These are phyloP conservation scores for Gracilaria vermiculophylla DNA, from an alignment of 23 red algal genomes.

Conservation along the genomic window DNA sequence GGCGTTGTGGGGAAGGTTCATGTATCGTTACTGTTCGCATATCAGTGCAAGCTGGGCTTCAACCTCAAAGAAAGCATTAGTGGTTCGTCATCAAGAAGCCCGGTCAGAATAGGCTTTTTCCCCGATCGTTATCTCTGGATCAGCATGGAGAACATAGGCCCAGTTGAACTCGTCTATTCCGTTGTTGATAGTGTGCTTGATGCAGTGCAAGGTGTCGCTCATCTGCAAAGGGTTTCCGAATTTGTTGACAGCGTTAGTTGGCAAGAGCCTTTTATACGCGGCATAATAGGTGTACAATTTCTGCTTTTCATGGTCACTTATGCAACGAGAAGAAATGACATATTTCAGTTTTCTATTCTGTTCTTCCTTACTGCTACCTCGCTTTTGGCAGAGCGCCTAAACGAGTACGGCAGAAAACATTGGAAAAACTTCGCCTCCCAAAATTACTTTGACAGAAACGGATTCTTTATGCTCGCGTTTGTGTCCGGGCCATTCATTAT, in stretches of 20 bases:
- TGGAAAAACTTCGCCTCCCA: conserved; percentile 55
- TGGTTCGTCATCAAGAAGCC: no score
- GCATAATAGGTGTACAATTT: conserved; percentile 7
- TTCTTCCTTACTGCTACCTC: conserved; percentile 23
- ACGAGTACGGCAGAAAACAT: conserved; percentile 8
- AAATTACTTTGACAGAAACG: conserved; percentile 57
- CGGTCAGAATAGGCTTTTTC: background rate
- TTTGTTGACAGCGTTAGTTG: conserved; percentile 43
- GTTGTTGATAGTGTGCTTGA: conserved; percentile 12
- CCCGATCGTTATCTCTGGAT: background rate
- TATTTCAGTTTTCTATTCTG: conserved; percentile 43
- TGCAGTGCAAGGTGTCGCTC: background rate
- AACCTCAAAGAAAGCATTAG: no score
- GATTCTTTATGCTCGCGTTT: conserved; percentile 52
- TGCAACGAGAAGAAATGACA: conserved; percentile 21
- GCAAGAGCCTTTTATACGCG: conserved; percentile 40
- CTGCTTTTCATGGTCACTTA: conserved; percentile 40
- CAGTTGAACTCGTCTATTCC: conserved; percentile 44
- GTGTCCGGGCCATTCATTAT: conserved; percentile 61
- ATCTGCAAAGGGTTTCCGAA: conserved; percentile 21
- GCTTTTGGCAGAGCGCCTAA: conserved; percentile 26
- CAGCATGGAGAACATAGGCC: background rate
- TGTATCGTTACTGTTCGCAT: no score
- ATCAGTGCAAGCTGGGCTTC: no score
- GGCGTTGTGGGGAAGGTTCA: no score